These are phyloP conservation scores for Solanum neorickii DNA, from an alignment of 257 asterid genomes.

Conservation along the genomic window DNA sequence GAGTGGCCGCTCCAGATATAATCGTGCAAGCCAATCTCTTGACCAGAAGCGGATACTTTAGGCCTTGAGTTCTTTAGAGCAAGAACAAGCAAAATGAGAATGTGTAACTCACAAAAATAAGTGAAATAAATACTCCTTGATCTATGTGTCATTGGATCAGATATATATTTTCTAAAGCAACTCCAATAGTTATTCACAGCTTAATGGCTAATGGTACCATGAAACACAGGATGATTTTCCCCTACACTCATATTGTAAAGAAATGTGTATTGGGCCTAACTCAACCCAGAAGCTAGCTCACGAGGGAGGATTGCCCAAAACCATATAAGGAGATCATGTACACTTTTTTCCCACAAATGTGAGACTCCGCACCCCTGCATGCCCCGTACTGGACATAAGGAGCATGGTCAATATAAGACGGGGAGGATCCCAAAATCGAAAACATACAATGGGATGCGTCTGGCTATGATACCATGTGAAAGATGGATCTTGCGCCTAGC, in stretches of 20 bases:
- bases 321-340: not conserved
- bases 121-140: not conserved
- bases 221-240: not conserved
- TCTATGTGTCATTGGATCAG: not conserved
- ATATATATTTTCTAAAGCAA: not conserved
- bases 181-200: not conserved
- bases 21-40: constrained; percentile 72
- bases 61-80: constrained; percentile 53
- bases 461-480: not conserved
- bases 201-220: not conserved
- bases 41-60: constrained; percentile 69
- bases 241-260: not conserved
- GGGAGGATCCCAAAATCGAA: not conserved
- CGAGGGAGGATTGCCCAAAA: not conserved
- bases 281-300: not conserved
- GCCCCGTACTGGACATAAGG: not conserved
- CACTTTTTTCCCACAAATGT: not conserved
- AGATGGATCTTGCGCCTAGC: not conserved
- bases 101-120: not conserved
- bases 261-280: not conserved
- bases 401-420: not conserved
- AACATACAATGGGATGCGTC: not conserved
- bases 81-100: not conserved
- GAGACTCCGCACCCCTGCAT: not conserved
- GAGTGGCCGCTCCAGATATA: constrained; percentile 38